Evolutionary conservation across 768 basidiomycete genomes (phyloP).

Genomic region (Boletus reticuloceps): DNA sequence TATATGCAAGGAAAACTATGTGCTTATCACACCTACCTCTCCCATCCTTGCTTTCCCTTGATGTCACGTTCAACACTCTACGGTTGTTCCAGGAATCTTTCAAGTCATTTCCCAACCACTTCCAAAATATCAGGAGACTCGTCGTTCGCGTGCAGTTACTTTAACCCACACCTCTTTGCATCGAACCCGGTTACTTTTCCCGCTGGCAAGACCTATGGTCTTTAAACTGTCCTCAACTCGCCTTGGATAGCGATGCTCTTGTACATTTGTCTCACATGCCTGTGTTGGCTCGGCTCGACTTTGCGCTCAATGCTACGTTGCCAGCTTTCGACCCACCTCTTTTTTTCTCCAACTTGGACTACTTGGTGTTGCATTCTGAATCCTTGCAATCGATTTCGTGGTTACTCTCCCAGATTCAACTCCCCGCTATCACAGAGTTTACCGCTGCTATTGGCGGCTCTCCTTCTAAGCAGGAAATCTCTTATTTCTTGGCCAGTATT

Average conservation of each 20-base stretch:
- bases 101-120: not conserved
- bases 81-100: not conserved
- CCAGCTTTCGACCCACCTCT: not conserved
- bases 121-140: not conserved
- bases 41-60: not conserved
- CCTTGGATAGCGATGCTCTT: not conserved
- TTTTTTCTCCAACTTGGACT: not conserved
- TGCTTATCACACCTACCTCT: not conserved
- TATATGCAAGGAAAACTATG: not conserved
- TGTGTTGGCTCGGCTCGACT: not conserved
- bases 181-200: not conserved
- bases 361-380: not conserved
- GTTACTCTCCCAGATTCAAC: not conserved
- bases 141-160: not conserved
- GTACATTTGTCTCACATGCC: constrained; percentile 2
- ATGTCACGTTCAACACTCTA: not conserved
- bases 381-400: not conserved
- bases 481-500: not conserved
- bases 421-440: not conserved
- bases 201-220: not conserved
- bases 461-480: not conserved
- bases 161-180: too few relatives aligned
- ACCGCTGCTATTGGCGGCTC: not conserved
- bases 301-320: not conserved
- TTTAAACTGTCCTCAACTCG: not conserved